Evolutionary conservation across 495 filamentous ascomycete genomes (phyloP).

Genomic region (Penicillium cosmopolitanum): DNA sequence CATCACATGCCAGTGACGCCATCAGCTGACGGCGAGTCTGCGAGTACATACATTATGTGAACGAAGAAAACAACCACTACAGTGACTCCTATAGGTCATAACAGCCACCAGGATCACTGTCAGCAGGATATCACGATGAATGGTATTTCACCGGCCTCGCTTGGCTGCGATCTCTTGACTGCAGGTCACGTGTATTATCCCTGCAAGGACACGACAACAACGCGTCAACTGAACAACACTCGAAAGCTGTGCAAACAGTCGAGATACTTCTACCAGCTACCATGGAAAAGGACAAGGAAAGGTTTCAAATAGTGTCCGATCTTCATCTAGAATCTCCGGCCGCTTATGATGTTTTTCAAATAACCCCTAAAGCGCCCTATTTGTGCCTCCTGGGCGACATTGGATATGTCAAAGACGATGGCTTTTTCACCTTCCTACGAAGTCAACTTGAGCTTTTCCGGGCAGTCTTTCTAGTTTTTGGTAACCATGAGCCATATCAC

Average conservation of each 20-base stretch:
- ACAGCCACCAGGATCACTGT: too few species aligned
- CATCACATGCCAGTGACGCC: slow-evolving; percentile 37
- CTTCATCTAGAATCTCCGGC: slow-evolving; percentile 55
- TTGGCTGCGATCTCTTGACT: too few species aligned
- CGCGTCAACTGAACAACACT: too few species aligned
- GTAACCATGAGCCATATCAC: slow-evolving; percentile 61
- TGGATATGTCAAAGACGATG: slow-evolving; percentile 45
- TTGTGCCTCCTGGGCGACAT: slow-evolving; percentile 63
- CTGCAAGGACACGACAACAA: too few species aligned
- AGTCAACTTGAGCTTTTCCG: slow-evolving; percentile 48
- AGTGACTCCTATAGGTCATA: too few species aligned
- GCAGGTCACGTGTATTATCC: too few species aligned
- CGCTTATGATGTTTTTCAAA: slow-evolving; percentile 51
- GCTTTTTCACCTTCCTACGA: slow-evolving; percentile 47
- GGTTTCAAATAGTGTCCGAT: slow-evolving; percentile 60
- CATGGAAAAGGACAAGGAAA: neutral
- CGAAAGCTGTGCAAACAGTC: too few species aligned
- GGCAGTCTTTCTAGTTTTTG: slow-evolving; percentile 55
- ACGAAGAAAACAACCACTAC: too few species aligned
- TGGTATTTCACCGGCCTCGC: too few species aligned
- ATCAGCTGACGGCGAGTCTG: slow-evolving; percentile 14
- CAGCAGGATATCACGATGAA: too few species aligned
- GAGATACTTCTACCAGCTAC: too few species aligned
- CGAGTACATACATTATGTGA: too few species aligned
- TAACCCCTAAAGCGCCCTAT: slow-evolving; percentile 48